Conservation (phyloP, 2,329 filamentous ascomycete genomes). For the Aspergillus ustus region DNA sequence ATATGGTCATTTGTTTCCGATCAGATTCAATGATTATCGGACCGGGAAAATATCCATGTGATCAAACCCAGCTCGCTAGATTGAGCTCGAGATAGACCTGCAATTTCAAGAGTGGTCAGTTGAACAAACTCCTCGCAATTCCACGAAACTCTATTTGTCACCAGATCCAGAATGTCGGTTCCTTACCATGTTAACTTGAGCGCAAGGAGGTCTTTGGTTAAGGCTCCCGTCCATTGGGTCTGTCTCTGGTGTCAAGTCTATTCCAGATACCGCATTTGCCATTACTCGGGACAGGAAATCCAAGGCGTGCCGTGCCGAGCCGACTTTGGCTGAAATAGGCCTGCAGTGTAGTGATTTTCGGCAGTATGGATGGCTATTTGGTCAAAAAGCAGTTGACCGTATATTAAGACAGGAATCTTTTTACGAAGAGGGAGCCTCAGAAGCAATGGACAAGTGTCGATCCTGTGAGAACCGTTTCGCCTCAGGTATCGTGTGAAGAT, state of each 20-base stretch:
- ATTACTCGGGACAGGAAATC: not conserved
- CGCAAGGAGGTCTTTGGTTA: not conserved
- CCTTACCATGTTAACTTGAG: not conserved
- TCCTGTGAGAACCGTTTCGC: not conserved
- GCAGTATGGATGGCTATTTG: not conserved
- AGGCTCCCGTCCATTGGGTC: not conserved
- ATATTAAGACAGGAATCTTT: not conserved
- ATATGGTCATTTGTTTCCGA: not conserved
- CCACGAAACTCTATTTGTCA: not conserved
- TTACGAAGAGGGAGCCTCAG: not conserved
- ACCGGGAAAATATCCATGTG: not conserved
- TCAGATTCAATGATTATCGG: not conserved
- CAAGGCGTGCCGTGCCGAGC: not conserved
- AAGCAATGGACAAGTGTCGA: not conserved
- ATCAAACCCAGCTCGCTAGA: not conserved
- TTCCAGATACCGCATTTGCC: not conserved
- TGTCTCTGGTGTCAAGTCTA: not conserved
- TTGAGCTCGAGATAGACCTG: conserved; percentile 1
- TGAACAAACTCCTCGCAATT: not conserved
- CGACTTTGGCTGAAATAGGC: not conserved
- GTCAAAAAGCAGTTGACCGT: not conserved
- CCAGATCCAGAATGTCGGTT: not conserved
- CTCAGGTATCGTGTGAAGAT: not conserved
- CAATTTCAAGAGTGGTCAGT: conserved; percentile 9
- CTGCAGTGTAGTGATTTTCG: not conserved